Conservation (phyloP, 2,329 filamentous ascomycete species). For the Drechmeria coniospora region DNA sequence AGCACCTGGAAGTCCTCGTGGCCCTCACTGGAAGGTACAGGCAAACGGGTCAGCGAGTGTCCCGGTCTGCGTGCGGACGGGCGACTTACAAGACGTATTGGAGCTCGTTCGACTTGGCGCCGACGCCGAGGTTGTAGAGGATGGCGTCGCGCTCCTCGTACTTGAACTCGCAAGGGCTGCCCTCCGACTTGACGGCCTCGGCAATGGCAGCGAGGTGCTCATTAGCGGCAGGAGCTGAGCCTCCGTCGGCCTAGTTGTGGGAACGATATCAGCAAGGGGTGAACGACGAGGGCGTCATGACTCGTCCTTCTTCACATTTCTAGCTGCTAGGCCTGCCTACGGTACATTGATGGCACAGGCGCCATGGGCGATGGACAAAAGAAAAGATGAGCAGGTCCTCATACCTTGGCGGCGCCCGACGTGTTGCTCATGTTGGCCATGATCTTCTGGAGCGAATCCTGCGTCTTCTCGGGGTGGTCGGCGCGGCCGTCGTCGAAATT, state of each 20-base stretch:
- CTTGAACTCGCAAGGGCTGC: constrained; percentile 57
- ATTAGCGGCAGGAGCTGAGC: constrained; percentile 28
- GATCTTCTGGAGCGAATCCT: constrained; percentile 62
- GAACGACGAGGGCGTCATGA: too few species aligned
- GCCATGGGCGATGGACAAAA: constrained; percentile 3
- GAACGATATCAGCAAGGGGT: too few species aligned
- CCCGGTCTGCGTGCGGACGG: background rate
- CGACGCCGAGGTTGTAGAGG: constrained; percentile 89
- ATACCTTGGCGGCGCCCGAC: constrained; percentile 44
- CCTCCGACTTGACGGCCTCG: constrained; percentile 55
- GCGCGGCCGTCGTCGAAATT: constrained; percentile 79
- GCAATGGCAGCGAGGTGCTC: constrained; percentile 63
- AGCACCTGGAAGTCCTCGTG: constrained; percentile 84
- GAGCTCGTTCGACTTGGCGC: constrained; percentile 80
- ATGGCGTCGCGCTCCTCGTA: constrained; percentile 81
- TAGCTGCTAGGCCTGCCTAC: constrained; percentile 1
- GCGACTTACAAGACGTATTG: constrained; percentile 56
- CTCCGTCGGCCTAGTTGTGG: too few species aligned
- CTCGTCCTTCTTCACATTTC: constrained; percentile 4
- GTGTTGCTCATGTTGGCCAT: constrained; percentile 76
- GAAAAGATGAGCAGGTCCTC: constrained; percentile 16
- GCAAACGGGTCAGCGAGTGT: background rate
- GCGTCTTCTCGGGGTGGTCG: constrained; percentile 68
- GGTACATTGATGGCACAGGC: constrained; percentile 7
- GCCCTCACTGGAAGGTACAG: constrained; percentile 44